Evolutionary conservation across 2,329 filamentous ascomycete species (phyloP).

Genomic region (Peltaster fructicola): DNA sequence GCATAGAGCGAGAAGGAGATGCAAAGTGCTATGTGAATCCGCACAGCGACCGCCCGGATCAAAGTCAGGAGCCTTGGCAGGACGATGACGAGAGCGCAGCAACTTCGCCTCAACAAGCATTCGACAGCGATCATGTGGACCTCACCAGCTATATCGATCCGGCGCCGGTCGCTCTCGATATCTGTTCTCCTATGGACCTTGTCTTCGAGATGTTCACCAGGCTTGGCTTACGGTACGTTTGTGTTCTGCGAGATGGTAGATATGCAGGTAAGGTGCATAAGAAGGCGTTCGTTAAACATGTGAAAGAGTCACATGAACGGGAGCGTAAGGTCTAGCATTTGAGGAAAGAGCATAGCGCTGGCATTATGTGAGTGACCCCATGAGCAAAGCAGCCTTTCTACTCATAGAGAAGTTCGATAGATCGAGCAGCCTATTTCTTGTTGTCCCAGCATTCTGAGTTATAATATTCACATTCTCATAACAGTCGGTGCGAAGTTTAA

Average conservation of each 20-base stretch:
- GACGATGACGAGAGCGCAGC: no score
- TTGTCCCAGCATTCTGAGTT: no score
- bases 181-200: conserved; percentile 77
- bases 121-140: conserved; percentile 61
- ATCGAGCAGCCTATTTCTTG: no score
- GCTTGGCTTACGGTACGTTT: conserved; percentile 79
- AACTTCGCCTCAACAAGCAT: background rate
- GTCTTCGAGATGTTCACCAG: conserved; percentile 97
- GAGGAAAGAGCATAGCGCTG: conserved; percentile 5
- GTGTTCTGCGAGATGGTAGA: conserved; percentile 65
- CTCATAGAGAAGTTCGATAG: no score
- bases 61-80: conserved; percentile 5
- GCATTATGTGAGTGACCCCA: no score
- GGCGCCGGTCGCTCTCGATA: conserved; percentile 72
- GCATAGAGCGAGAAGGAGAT: conserved; percentile 52
- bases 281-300: conserved; percentile 90
- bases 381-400: no score
- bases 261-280: conserved; percentile 90
- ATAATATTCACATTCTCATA: no score
- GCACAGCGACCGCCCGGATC: conserved; percentile 32
- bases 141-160: conserved; percentile 88
- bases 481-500: no score
- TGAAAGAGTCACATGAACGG: conserved; percentile 59
- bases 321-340: conserved; percentile 6
- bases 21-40: conserved; percentile 69